phyloP scores from a whole-genome alignment of 305 asterid species.

The Fraxinus sp. region DNA sequence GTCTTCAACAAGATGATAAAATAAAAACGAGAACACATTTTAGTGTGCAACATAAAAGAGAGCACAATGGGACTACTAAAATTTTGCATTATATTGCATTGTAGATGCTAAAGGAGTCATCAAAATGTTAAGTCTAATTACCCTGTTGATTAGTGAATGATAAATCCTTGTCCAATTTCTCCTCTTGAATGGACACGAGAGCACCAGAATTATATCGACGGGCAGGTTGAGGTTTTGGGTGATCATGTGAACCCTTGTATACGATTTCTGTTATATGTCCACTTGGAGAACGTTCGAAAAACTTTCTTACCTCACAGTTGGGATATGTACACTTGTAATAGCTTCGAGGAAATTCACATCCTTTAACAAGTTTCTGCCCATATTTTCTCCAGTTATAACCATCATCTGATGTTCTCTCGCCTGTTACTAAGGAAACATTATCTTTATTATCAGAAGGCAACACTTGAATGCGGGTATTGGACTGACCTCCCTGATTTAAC shows the following conservation, averaged over 20 bases:
- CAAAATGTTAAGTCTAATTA: constrained; percentile 29
- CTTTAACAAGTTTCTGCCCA: constrained; percentile 98
- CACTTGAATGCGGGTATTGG: constrained; percentile 37
- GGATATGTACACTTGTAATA: constrained; percentile 95
- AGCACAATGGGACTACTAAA: constrained; percentile 15
- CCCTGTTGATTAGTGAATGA: constrained; percentile 66
- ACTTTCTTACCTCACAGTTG: constrained; percentile 91
- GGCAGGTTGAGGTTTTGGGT: constrained; percentile 90
- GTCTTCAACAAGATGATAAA: constrained; percentile 43
- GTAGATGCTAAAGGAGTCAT: not conserved
- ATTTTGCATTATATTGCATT: constrained; percentile 1
- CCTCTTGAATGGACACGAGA: constrained; percentile 73
- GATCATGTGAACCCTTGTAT: constrained; percentile 93
- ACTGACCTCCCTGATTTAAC: constrained; percentile 45
- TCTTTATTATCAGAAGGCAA: constrained; percentile 62
- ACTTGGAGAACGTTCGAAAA: constrained; percentile 88
- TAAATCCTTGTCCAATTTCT: constrained; percentile 52
- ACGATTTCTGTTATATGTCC: constrained; percentile 92
- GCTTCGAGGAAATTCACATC: constrained; percentile 96
- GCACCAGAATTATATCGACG: constrained; percentile 78
- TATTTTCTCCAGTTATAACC: constrained; percentile 97
- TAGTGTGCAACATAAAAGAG: constrained; percentile 22
- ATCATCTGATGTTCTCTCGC: constrained; percentile 87
- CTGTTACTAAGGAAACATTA: constrained; percentile 40
- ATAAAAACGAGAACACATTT: constrained; percentile 10